Evolutionary conservation across 257 asterid genomes (phyloP).

Genomic region (Solanum corneliomulleri): DNA sequence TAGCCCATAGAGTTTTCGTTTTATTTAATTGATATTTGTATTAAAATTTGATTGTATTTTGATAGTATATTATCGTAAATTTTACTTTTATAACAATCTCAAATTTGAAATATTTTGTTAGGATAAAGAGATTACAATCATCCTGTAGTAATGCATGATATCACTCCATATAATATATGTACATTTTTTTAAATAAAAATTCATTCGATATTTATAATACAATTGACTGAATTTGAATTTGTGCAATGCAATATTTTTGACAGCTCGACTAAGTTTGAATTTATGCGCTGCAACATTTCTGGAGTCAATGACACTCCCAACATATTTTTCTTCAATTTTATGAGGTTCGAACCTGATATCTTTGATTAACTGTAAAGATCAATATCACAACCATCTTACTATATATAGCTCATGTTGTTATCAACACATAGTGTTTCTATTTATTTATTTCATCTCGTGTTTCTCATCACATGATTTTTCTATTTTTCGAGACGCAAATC

Average conservation of each 20-base stretch:
- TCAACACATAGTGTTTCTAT: background rate
- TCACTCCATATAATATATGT: background rate
- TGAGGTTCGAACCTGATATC: no score
- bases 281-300: no score
- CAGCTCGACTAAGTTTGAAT: background rate
- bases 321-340: no score
- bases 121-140: no score
- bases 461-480: background rate
- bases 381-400: background rate
- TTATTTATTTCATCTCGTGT: no score
- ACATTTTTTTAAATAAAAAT: no score
- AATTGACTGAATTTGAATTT: rapidly evolving
- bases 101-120: no score
- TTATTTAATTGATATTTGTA: no score
- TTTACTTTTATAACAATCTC: background rate
- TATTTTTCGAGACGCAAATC: background rate
- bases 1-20: background rate
- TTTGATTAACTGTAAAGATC: rapidly evolving
- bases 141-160: background rate
- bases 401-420: background rate
- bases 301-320: background rate
- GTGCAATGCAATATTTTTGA: background rate
- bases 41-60: background rate
- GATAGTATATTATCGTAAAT: rapidly evolving
- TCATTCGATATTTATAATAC: no score